These are phyloP conservation scores for Pichia sp. DNA, from an alignment of 1,139 yeast species.

Conservation along the genomic window DNA sequence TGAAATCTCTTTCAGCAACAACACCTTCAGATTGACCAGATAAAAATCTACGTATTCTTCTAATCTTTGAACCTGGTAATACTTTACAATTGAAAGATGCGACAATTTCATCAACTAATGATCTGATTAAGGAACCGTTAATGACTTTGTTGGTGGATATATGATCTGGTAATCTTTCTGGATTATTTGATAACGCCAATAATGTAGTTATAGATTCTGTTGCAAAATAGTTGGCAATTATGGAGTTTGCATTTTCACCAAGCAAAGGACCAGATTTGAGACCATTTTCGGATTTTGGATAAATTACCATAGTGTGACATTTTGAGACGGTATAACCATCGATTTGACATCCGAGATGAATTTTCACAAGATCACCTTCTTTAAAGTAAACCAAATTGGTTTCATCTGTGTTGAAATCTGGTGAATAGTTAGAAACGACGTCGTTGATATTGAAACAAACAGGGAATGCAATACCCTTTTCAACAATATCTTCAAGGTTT, in stretches of 20 bases:
- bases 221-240: conserved; percentile 84
- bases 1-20: conserved; percentile 85
- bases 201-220: conserved; percentile 72
- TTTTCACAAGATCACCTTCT: conserved; percentile 80
- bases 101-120: conserved; percentile 75
- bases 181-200: conserved; percentile 64
- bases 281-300: conserved; percentile 43
- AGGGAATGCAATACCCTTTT: conserved; percentile 90
- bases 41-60: conserved; percentile 85
- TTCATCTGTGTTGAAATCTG: conserved; percentile 58
- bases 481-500: conserved; percentile 34
- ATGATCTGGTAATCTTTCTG: conserved; percentile 56
- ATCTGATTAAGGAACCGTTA: conserved; percentile 62
- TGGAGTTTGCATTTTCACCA: conserved; percentile 83
- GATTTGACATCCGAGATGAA: conserved; percentile 80
- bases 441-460: conserved; percentile 81
- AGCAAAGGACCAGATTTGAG: conserved; percentile 66
- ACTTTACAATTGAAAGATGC: conserved; percentile 71
- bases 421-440: conserved; percentile 71
- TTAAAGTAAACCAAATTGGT: conserved; percentile 36
- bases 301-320: conserved; percentile 80
- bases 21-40: conserved; percentile 93
- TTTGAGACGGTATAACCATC: conserved; percentile 90
- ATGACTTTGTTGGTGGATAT: conserved; percentile 23
- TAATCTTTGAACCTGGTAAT: conserved; percentile 86